Evolutionary conservation across 2,329 filamentous ascomycete species (phyloP).

Genomic region (Graphilbum sp.): DNA sequence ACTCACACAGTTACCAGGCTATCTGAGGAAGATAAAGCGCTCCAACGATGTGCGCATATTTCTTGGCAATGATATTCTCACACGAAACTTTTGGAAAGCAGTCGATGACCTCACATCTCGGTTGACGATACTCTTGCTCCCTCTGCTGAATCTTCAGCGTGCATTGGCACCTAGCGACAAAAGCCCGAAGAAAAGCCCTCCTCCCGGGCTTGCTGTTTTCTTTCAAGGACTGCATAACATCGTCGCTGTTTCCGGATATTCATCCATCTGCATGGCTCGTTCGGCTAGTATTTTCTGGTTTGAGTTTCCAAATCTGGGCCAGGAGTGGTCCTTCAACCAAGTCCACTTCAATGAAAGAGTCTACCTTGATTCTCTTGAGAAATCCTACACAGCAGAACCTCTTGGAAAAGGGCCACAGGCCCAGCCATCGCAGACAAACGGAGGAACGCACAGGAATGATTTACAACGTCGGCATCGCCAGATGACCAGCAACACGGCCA

Average conservation of each 20-base stretch:
- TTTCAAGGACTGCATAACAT: conserved; percentile 18
- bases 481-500: too few relatives aligned
- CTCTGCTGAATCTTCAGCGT: conserved; percentile 17
- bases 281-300: conserved; percentile 16
- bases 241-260: conserved; percentile 15
- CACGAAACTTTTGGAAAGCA: conserved; percentile 19
- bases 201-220: conserved; percentile 10
- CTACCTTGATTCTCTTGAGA: background rate
- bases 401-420: background rate
- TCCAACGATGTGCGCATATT: conserved; percentile 14
- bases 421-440: background rate
- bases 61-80: conserved; percentile 12
- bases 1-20: conserved; percentile 14
- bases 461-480: too few relatives aligned
- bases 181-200: background rate
- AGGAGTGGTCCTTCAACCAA: conserved; percentile 7
- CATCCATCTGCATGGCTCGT: conserved; percentile 15
- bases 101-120: conserved; percentile 20
- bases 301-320: conserved; percentile 13
- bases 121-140: conserved; percentile 18
- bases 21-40: conserved; percentile 18
- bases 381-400: background rate
- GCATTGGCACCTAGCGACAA: background rate
- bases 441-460: too few relatives aligned
- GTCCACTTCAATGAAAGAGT: background rate